These are phyloP conservation scores for Cyamopsis tetragonoloba DNA, from an alignment of 306 rosid genomes.

Conservation along the genomic window DNA sequence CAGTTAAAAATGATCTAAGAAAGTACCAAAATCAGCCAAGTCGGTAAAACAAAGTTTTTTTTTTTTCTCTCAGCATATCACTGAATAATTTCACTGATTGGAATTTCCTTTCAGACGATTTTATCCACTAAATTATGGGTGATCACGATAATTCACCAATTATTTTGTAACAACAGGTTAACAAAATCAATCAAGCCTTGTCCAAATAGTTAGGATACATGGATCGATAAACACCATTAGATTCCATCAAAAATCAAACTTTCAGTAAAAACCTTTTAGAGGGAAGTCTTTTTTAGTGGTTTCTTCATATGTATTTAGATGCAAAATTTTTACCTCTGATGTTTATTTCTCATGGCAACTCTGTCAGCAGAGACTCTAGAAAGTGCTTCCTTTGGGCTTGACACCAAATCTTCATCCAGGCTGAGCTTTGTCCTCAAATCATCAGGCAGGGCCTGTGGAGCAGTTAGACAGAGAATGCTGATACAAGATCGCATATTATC, in stretches of 20 bases:
- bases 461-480: slow-evolving; percentile 25
- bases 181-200: background rate
- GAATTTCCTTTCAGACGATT: background rate
- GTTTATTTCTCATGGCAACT: slow-evolving; percentile 70
- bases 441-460: slow-evolving; percentile 91
- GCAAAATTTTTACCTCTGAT: slow-evolving; percentile 54
- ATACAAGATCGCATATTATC: slow-evolving; percentile 3
- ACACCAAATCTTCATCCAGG: slow-evolving; percentile 89
- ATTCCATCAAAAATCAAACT: background rate
- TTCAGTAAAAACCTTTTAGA: background rate
- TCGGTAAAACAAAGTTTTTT: background rate
- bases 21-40: background rate
- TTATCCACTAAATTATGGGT: background rate
- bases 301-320: background rate
- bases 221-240: background rate
- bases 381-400: slow-evolving; percentile 94
- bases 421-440: slow-evolving; percentile 95
- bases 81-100: background rate
- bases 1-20: background rate
- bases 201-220: background rate
- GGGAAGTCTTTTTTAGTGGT: background rate
- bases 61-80: background rate
- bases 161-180: background rate
- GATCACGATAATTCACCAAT: slow-evolving; percentile 2
- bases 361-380: slow-evolving; percentile 88